Evolutionary conservation across 106 monocot genomes (phyloP), one percentile per base, ranked within the genome.

Genomic region (Iris macrosiphon): DNA sequence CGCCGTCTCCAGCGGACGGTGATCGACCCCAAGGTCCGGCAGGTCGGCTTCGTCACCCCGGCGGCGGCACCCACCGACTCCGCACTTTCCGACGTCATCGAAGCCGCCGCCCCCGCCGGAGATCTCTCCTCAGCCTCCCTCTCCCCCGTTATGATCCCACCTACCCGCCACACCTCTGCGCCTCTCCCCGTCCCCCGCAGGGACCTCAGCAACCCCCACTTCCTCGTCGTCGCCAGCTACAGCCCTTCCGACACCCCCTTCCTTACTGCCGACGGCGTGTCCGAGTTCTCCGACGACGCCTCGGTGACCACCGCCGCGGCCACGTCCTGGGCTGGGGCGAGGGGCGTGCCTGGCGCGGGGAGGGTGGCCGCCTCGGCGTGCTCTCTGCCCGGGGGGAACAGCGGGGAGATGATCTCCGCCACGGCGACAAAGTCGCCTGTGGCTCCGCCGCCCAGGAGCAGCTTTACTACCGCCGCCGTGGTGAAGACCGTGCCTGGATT

Each of bases 81-180:
- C 31, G 45, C 21, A 13, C 44, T 35, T 15, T 10, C 35, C 37
- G 56, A 15, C 18, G 54, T 28, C 4, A 13, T 34, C 6, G 9
- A n/a, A n/a, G n/a, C n/a, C n/a, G n/a, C 38, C 13, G 14, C 18
- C 40, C 6, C 2, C 24, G 10, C 57, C 10, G 25, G 8, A 37
- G 15, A 25, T 16, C 39, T 47, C 46, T 11, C 54, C 39, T 57
- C 59, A 10, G 69, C 57, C 72, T 75, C 78, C 54, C 67, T 81
- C 48, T 79, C 82, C 20, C 79, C 91, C 17, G 85, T 85, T 59
- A 92, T 86, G 91, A 92, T 85, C 53, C 91, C 85, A 6, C 91
- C 85, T 10, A 62, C 75, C 7, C 91, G 91, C 40, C 72, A 91
- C 56, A 45, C 65, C 25, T 75, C 82, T 15, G 43, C 28, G 35